Base-by-base conservation (phyloP, 495 filamentous ascomycete genomes). In the Penicillium taxi region DNA sequence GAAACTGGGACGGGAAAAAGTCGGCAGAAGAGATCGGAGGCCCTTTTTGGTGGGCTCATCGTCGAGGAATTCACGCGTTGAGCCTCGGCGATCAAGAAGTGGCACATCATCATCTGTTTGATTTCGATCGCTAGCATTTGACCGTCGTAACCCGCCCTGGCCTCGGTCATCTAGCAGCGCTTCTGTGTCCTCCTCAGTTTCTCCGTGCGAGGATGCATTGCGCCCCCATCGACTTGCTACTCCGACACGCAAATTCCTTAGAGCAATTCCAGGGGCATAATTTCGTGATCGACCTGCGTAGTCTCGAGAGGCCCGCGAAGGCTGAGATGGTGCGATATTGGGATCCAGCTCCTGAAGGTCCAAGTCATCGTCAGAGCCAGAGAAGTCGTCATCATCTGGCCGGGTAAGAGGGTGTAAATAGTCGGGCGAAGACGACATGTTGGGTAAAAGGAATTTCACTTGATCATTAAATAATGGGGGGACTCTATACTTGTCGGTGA, bases 321-420 rank as follows among this genome's bases (percentile, higher is more conserved):
- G 26, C 17, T 70, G 60, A 16, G 58, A 55, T 22, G 59, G 44
- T 16, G 65, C 58, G 13, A 68, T 58, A 16, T 57, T 58, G 11
- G 79, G 81, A 45, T 84, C 81, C 24, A 87, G 74, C 68, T 87
- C 84, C 48, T 86, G 71, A 35, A 79, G 48, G 41, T 87, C 80
- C 32, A 86, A 65, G 42, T 75, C 72, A 28, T 67, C 58, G 34
- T 52, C 83, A 12, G 61, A 62, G 18, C 53, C 64, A 1, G 61
- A 61, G 30, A 45, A 46, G 37, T 59, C 58, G 37, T 41, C 50
- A 26, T 58, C 53, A 27, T 56, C 56, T 21, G 55, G 37, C 17
- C 48, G 46, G 17, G 55, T 57, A 27, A 53, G 45, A 22, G 58
- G 55, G 36, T 63, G 59, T 31, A 58, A 30, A 41, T 70, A 69